phyloP scores from a whole-genome alignment of 2,329 filamentous ascomycete species.

The Aspergillus sp. region DNA sequence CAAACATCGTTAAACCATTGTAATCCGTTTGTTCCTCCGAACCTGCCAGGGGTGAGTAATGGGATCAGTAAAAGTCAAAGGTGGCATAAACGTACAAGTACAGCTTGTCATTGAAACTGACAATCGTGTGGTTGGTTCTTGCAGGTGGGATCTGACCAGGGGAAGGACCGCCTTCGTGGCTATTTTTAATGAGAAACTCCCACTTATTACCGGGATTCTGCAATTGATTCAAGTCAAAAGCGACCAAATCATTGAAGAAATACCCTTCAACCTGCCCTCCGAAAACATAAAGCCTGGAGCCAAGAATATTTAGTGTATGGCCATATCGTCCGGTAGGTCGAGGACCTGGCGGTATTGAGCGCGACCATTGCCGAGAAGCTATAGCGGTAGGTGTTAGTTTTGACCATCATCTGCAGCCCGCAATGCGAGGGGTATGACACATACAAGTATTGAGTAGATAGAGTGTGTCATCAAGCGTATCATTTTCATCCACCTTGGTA shows the following conservation, averaged over 20 bases:
- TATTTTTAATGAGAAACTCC: conserved; percentile 85
- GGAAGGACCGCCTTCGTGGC: conserved; percentile 56
- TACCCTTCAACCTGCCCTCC: conserved; percentile 95
- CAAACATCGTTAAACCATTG: conserved; percentile 99
- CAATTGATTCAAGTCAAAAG: conserved; percentile 92
- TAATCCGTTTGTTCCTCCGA: conserved; percentile 92
- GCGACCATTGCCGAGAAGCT: conserved; percentile 98
- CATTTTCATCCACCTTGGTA: conserved; percentile 92
- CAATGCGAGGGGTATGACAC: conserved; percentile 38
- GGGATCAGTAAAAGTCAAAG: not conserved
- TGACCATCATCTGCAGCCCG: not conserved
- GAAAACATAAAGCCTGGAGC: conserved; percentile 96
- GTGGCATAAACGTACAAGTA: conserved; percentile 68
- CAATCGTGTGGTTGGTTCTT: conserved; percentile 89
- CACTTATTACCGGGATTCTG: conserved; percentile 89
- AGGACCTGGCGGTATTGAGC: conserved; percentile 81
- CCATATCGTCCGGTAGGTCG: conserved; percentile 90
- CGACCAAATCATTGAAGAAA: conserved; percentile 96
- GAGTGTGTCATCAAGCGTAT: conserved; percentile 88
- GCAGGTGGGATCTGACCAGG: conserved; percentile 75
- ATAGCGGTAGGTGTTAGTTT: conserved; percentile 17
- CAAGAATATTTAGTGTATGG: conserved; percentile 92
- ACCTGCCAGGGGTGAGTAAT: conserved; percentile 54
- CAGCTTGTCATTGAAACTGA: conserved; percentile 90
- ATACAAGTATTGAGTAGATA: conserved; percentile 97